These are phyloP conservation scores for Metschnikowia sp. DNA, from an alignment of 805 yeast genomes.

Conservation along the genomic window DNA sequence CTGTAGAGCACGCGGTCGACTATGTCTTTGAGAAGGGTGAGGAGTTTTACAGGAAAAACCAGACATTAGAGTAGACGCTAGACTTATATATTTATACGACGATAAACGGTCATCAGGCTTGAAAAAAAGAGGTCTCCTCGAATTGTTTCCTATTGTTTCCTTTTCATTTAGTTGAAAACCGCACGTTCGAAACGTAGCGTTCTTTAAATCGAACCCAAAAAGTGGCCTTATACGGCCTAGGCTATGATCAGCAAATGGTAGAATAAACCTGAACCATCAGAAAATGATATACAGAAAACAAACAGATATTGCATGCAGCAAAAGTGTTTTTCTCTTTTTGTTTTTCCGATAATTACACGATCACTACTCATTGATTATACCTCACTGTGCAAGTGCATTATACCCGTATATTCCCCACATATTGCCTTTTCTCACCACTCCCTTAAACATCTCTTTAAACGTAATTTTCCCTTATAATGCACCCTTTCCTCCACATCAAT, in stretches of 20 bases:
- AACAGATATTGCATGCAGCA: too few relatives aligned
- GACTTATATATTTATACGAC: neutral
- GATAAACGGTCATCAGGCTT: neutral
- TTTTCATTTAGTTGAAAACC: too few relatives aligned
- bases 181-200: too few relatives aligned
- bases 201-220: too few relatives aligned
- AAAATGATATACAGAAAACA: too few relatives aligned
- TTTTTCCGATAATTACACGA: too few relatives aligned
- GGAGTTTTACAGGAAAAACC: slow-evolving; percentile 3
- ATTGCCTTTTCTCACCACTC: neutral
- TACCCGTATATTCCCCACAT: neutral
- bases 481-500: neutral
- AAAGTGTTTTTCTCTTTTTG: too few relatives aligned
- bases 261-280: too few relatives aligned
- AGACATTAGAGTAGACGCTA: slow-evolving; percentile 5
- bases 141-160: too few relatives aligned
- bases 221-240: too few relatives aligned
- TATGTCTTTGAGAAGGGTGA: slow-evolving; percentile 54
- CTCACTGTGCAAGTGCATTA: neutral
- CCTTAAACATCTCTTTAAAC: neutral
- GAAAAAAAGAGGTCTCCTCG: neutral
- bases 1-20: slow-evolving; percentile 70
- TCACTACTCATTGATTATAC: too few relatives aligned
- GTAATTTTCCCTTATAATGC: neutral
- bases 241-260: too few relatives aligned